A percentile compares a stretch with the other conserved stretches of the same genome.
Conservation (phyloP, 1,284 basidiomycete species). For the Abortiporus biennis region DNA sequence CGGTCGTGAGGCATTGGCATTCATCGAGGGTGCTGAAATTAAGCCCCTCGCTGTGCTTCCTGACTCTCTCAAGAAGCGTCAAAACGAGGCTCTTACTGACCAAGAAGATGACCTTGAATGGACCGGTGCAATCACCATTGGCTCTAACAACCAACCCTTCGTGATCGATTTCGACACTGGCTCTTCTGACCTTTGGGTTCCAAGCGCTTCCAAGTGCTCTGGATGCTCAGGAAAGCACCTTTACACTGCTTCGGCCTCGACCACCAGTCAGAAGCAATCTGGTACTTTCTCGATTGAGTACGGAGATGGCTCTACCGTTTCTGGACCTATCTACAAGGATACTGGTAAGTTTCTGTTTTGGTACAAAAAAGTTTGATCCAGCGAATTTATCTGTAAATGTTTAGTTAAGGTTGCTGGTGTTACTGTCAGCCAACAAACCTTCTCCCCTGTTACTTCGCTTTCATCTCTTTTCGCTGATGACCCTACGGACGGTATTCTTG, state of each 20-base stretch:
- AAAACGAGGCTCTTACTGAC: slow-evolving; percentile 13
- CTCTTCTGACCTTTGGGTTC: slow-evolving; percentile 22
- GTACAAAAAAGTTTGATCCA: no score
- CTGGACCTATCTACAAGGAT: slow-evolving; percentile 33
- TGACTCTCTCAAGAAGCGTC: slow-evolving; percentile 2
- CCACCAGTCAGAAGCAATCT: background rate
- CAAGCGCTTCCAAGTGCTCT: slow-evolving; percentile 14
- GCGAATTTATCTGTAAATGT: slow-evolving; percentile 1
- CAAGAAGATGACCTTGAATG: slow-evolving; percentile 13
- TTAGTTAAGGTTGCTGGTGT: slow-evolving; percentile 19
- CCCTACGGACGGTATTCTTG: slow-evolving; percentile 42
- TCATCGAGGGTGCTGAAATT: slow-evolving; percentile 21
- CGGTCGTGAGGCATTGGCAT: slow-evolving; percentile 12
- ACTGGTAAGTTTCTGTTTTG: slow-evolving; percentile 16
- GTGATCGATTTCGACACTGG: slow-evolving; percentile 23
- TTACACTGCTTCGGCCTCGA: background rate
- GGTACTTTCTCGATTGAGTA: slow-evolving; percentile 28
- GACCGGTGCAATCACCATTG: slow-evolving; percentile 17
- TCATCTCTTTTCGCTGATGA: slow-evolving; percentile 37
- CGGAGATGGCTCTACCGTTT: slow-evolving; percentile 34
- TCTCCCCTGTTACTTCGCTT: slow-evolving; percentile 40
- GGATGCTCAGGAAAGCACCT: slow-evolving; percentile 11
- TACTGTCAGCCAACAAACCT: slow-evolving; percentile 25
- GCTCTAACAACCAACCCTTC: slow-evolving; percentile 17
- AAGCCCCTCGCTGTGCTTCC: slow-evolving; percentile 10